Evolutionary conservation across 208 protist genomes (phyloP).

Genomic region (Polymyxa betae): DNA sequence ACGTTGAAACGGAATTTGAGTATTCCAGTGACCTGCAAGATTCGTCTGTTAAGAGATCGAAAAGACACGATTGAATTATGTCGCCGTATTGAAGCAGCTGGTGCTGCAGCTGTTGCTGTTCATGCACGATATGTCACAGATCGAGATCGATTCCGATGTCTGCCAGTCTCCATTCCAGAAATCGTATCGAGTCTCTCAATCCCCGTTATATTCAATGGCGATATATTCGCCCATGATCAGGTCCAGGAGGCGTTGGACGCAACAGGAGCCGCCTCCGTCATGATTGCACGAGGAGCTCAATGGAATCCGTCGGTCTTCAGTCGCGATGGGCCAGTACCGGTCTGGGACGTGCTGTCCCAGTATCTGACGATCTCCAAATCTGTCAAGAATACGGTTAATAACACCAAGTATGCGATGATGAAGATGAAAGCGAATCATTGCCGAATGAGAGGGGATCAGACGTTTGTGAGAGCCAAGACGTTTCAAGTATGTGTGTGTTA

Average conservation of each 20-base stretch:
- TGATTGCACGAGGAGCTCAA: slow-evolving; percentile 93
- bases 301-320: slow-evolving; percentile 86
- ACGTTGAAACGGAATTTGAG: slow-evolving; percentile 66
- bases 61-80: slow-evolving; percentile 72
- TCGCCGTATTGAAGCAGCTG: slow-evolving; percentile 60
- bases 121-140: slow-evolving; percentile 60
- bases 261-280: slow-evolving; percentile 77
- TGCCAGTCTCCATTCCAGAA: slow-evolving; percentile 62
- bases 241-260: slow-evolving; percentile 64
- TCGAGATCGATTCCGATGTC: slow-evolving; percentile 68
- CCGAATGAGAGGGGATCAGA: background rate
- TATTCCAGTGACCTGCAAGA: slow-evolving; percentile 77
- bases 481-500: background rate
- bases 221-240: slow-evolving; percentile 69
- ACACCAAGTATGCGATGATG: slow-evolving; percentile 58
- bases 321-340: slow-evolving; percentile 62
- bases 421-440: slow-evolving; percentile 37
- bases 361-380: slow-evolving; percentile 48
- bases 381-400: slow-evolving; percentile 28
- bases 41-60: slow-evolving; percentile 72
- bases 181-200: slow-evolving; percentile 61
- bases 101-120: slow-evolving; percentile 53
- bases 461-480: background rate
- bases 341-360: slow-evolving; percentile 68
- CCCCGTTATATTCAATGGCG: slow-evolving; percentile 77